A percentile compares a stretch with the other conserved stretches of the same genome.
These are phyloP conservation scores for Gracilaria vermiculophylla DNA, from an alignment of 23 red algal genomes.

Conservation along the genomic window DNA sequence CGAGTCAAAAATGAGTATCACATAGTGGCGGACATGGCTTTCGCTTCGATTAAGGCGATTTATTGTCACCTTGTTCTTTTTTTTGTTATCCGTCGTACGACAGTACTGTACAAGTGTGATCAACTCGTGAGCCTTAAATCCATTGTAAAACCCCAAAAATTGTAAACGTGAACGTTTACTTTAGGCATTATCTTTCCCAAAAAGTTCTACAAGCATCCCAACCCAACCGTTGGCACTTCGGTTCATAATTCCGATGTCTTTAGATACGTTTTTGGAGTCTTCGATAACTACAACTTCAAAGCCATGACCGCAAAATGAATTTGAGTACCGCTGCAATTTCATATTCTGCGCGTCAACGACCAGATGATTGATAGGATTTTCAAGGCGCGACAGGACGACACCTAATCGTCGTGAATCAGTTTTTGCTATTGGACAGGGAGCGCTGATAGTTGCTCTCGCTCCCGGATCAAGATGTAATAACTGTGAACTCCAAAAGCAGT, in stretches of 20 bases:
- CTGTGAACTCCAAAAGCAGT: slow-evolving; percentile 14
- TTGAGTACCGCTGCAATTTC: neutral
- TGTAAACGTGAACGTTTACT: neutral
- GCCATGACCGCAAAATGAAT: neutral
- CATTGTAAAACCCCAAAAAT: neutral
- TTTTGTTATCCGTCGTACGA: neutral
- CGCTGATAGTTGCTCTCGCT: neutral
- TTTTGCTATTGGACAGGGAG: neutral
- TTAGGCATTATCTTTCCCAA: neutral
- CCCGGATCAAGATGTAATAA: neutral
- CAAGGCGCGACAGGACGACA: neutral
- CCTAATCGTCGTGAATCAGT: neutral
- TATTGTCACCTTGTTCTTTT: neutral
- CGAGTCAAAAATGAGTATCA: neutral
- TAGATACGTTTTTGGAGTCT: neutral
- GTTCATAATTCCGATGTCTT: neutral
- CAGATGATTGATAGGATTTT: neutral
- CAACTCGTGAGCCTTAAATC: no score
- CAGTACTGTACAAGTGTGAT: no score
- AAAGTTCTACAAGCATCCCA: slow-evolving; percentile 5
- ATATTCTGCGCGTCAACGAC: neutral
- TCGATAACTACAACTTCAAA: neutral
- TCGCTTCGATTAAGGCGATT: no score
- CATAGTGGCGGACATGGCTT: neutral
- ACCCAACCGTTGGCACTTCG: neutral